Percentiles rank a stretch among this genome's conserved stretches.
phyloP scores from a whole-genome alignment of 2,329 filamentous ascomycete genomes.

The Microsporum ferrugineum region DNA sequence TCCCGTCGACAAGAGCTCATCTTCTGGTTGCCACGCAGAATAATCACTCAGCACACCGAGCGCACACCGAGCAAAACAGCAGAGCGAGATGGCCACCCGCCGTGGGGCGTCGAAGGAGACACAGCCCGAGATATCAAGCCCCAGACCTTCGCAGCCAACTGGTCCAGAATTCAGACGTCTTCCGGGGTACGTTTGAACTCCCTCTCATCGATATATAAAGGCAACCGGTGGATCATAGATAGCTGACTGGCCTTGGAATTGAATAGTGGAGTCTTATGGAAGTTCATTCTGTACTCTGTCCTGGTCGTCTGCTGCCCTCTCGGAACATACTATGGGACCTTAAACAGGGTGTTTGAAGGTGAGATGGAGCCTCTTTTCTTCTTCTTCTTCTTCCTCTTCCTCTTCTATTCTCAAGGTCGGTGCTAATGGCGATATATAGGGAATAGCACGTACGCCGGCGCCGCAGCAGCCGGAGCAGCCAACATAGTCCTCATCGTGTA shows the following conservation, averaged over 20 bases:
- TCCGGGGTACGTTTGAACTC: background rate
- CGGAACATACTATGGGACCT: conserved; percentile 72
- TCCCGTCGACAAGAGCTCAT: background rate
- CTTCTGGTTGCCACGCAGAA: background rate
- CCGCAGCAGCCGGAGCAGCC: conserved; percentile 72
- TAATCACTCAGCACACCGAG: background rate
- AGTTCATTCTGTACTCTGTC: conserved; percentile 78
- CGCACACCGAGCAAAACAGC: background rate
- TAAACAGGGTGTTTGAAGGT: conserved; percentile 70
- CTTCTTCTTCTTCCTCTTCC: background rate
- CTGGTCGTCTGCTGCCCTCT: conserved; percentile 86
- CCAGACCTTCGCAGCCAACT: background rate
- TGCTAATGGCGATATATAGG: conserved; percentile 43
- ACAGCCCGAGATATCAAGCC: background rate
- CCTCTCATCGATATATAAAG: background rate
- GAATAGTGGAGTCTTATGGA: conserved; percentile 69
- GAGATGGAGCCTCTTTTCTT: conserved; percentile 17
- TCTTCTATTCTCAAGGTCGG: conserved; percentile 5
- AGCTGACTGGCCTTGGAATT: conserved; percentile 3
- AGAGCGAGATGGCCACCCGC: background rate
- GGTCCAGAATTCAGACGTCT: background rate
- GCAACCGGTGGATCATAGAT: background rate
- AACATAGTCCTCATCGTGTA: conserved; percentile 89
- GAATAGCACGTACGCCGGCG: conserved; percentile 79
- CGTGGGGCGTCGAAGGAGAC: background rate